Percentiles rank a stretch among this genome's conserved stretches.
Evolutionary conservation across 1,284 basidiomycete genomes (phyloP).

Genomic region (Rhodotorula sp.): DNA sequence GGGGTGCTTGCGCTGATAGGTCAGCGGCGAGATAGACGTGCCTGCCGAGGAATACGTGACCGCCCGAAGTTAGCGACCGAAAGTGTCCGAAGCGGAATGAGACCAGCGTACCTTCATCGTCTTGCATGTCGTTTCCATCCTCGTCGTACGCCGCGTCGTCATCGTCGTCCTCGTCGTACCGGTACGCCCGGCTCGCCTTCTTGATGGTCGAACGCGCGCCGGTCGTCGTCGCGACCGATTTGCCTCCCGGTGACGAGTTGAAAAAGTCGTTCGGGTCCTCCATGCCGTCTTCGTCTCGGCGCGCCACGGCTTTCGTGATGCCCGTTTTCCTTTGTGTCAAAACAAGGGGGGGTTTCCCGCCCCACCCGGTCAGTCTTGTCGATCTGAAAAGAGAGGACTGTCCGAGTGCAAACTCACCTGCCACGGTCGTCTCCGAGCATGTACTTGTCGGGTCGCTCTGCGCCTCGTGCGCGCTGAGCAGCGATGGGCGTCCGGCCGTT

Average conservation of each 20-base stretch:
- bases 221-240: constrained; percentile 1
- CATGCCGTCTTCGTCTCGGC: constrained; percentile 71
- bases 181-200: neutral
- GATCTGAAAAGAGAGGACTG: neutral
- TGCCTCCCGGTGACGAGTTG: constrained; percentile 42
- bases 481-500: neutral
- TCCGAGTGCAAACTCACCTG: constrained; percentile 13
- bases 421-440: constrained; percentile 32
- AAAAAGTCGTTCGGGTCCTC: constrained; percentile 76
- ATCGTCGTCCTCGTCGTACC: constrained; percentile 14
- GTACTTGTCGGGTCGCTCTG: constrained; percentile 29
- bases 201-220: constrained; percentile 10
- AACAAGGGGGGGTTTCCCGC: too few relatives aligned
- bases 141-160: constrained; percentile 45
- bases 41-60: neutral
- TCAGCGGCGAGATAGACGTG: constrained; percentile 12
- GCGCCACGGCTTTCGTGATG: constrained; percentile 42
- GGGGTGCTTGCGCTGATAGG: constrained; percentile 17
- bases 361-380: neutral
- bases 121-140: constrained; percentile 51
- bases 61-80: neutral
- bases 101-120: constrained; percentile 58
- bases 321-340: constrained; percentile 35
- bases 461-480: neutral
- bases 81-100: neutral